phyloP scores from a whole-genome alignment of 2,329 filamentous ascomycete genomes.

The Aureobasidium sp. region DNA sequence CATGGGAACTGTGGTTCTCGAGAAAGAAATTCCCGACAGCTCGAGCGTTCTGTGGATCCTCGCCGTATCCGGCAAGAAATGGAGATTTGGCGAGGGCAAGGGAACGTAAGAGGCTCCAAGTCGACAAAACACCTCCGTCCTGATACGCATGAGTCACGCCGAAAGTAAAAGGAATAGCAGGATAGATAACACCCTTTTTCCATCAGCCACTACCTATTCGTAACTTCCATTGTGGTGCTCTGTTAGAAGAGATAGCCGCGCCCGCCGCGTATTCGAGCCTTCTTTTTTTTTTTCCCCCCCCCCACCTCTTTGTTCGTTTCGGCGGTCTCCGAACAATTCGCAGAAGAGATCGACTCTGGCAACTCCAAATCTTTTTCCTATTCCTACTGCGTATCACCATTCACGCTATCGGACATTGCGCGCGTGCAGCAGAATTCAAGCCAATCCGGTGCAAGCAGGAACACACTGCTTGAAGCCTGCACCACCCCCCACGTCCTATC shows the following conservation, averaged over 20 bases:
- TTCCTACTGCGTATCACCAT: not conserved
- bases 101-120: not conserved
- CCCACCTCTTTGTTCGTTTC: not conserved
- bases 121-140: not conserved
- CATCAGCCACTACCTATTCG: not conserved
- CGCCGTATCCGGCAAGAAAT: not conserved
- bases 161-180: constrained; percentile 6
- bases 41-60: not conserved
- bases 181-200: constrained; percentile 7
- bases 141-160: constrained; percentile 8
- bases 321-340: not conserved
- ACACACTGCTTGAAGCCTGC: too few relatives aligned
- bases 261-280: not conserved
- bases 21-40: not conserved
- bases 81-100: not conserved
- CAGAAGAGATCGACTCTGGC: not conserved
- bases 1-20: not conserved
- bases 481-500: constrained; percentile 5
- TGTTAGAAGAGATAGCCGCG: constrained; percentile 3
- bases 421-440: not conserved
- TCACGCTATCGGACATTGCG: not conserved
- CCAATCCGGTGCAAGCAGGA: not conserved
- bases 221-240: not conserved
- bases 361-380: not conserved
- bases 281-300: too few relatives aligned